phyloP scores from a whole-genome alignment of 1,139 yeast species.

The Pichia sp. region DNA sequence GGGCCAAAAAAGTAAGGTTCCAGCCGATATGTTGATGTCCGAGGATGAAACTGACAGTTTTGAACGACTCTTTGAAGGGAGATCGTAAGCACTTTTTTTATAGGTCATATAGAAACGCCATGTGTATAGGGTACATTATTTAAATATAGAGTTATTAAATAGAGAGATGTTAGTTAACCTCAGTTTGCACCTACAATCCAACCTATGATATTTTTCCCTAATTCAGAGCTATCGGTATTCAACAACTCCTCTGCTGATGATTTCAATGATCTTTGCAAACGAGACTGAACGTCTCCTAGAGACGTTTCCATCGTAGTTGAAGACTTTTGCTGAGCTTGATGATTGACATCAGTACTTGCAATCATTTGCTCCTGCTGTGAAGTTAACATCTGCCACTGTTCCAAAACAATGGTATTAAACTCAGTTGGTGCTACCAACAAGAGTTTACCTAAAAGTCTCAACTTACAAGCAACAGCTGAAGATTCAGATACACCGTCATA shows the following conservation, averaged over 20 bases:
- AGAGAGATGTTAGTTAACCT: not conserved
- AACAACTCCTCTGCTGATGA: slow-evolving; percentile 26
- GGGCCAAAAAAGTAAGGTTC: not conserved
- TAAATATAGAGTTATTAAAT: not conserved
- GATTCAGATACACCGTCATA: slow-evolving; percentile 22
- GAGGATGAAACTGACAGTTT: slow-evolving; percentile 5
- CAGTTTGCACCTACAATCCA: slow-evolving; percentile 33
- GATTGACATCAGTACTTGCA: not conserved
- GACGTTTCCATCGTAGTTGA: not conserved
- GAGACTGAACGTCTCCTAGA: slow-evolving; percentile 22
- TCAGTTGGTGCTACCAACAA: slow-evolving; percentile 40
- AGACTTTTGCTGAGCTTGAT: too few relatives aligned
- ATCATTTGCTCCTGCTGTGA: slow-evolving; percentile 17
- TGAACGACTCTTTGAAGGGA: not conserved
- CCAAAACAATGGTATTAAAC: slow-evolving; percentile 36
- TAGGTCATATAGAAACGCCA: not conserved
- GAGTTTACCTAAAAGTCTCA: slow-evolving; percentile 46
- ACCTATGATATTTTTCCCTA: slow-evolving; percentile 32
- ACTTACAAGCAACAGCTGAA: slow-evolving; percentile 37
- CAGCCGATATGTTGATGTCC: slow-evolving; percentile 2
- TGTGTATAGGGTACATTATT: not conserved
- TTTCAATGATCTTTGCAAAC: slow-evolving; percentile 28
- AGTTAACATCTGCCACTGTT: slow-evolving; percentile 40
- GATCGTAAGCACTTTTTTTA: not conserved
- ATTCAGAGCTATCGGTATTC: slow-evolving; percentile 22